Conservation (phyloP, 225 moss, liverwort and hornwort genomes). For the Bryum argenteum region DNA sequence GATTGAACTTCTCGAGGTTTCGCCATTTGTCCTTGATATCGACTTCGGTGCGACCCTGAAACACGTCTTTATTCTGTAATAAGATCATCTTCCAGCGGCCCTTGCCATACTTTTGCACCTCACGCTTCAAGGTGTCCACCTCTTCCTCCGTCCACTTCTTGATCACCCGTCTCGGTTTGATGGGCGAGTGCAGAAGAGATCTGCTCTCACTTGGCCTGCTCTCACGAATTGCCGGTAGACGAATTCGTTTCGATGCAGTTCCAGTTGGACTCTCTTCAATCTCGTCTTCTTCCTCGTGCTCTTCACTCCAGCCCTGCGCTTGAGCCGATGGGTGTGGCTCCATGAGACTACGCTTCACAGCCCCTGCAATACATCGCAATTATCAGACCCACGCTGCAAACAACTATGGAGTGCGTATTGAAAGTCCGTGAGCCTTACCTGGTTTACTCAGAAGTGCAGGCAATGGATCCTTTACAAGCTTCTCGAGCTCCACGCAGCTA, state of each 20-base stretch:
- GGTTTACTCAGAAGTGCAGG: slow-evolving; percentile 43
- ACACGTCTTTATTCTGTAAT: slow-evolving; percentile 29
- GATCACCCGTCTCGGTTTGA: slow-evolving; percentile 40
- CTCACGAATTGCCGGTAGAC: slow-evolving; percentile 32
- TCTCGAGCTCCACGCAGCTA: slow-evolving; percentile 18
- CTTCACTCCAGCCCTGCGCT: slow-evolving; percentile 50
- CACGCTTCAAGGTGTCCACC: slow-evolving; percentile 62
- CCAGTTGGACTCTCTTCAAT: slow-evolving; percentile 53
- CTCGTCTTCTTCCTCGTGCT: slow-evolving; percentile 47
- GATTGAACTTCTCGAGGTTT: slow-evolving; percentile 65
- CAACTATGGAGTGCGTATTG: no score
- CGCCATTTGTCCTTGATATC: slow-evolving; percentile 97
- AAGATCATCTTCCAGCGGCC: slow-evolving; percentile 86
- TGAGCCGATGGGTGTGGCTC: slow-evolving; percentile 52
- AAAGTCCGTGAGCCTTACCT: slow-evolving; percentile 7
- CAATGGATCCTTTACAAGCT: slow-evolving; percentile 56
- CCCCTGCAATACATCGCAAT: no score
- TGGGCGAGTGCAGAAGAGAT: no score
- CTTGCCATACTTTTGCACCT: slow-evolving; percentile 67
- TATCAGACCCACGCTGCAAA: no score
- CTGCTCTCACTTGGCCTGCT: no score
- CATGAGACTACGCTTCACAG: slow-evolving; percentile 37
- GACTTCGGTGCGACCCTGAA: slow-evolving; percentile 80
- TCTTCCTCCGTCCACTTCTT: slow-evolving; percentile 74
- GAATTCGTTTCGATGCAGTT: slow-evolving; percentile 57